Percentiles rank a stretch among this genome's conserved stretches.
These are phyloP conservation scores for Xylariaceae sp. DNA, from an alignment of 2,329 filamentous ascomycete genomes.

Conservation along the genomic window DNA sequence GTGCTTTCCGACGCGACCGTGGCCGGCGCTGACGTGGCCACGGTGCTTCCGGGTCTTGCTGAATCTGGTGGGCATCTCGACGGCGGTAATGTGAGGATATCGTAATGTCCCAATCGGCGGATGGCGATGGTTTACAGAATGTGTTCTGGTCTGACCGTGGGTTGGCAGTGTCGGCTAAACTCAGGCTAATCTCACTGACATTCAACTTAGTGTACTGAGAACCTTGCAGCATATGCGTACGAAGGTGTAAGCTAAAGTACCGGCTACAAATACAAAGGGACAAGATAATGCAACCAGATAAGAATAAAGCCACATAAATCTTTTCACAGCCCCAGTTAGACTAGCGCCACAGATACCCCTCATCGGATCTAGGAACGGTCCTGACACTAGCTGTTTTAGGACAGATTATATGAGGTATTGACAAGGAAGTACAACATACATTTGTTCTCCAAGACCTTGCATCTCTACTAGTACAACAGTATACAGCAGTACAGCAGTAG, in stretches of 20 bases:
- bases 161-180: constrained; percentile 16
- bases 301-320: background rate
- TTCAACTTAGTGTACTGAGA: no score
- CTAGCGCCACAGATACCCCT: background rate
- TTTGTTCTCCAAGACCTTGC: no score
- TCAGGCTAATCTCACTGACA: constrained; percentile 19
- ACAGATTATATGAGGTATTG: no score
- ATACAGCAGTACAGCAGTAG: no score
- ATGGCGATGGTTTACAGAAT: constrained; percentile 15
- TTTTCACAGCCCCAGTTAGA: no score
- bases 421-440: no score
- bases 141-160: constrained; percentile 10
- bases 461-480: no score
- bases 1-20: constrained; percentile 99
- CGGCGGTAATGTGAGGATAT: constrained; percentile 12
- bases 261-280: background rate
- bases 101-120: constrained; percentile 12
- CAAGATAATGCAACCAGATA: background rate
- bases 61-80: constrained; percentile 20
- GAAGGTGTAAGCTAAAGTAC: no score
- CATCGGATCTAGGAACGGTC: background rate
- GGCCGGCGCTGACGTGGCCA: constrained; percentile 96
- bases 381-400: no score
- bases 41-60: constrained; percentile 42
- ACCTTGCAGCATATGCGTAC: no score